Evolutionary conservation across 371 early-diverging fungal species (phyloP).

Genomic region (Mortierella sp.): DNA sequence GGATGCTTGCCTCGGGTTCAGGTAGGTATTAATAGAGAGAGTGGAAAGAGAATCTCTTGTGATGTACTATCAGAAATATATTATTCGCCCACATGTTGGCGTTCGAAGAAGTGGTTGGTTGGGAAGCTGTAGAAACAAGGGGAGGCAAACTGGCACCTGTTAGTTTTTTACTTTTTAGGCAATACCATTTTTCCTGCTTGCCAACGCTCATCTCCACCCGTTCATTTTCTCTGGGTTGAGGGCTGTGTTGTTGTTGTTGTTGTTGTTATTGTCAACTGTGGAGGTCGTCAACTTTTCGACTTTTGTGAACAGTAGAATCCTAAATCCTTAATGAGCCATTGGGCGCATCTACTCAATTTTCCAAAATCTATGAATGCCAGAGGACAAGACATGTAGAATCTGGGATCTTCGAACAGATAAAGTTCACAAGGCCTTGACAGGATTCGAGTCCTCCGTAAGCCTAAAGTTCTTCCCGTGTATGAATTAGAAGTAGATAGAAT

Average conservation of each 20-base stretch:
- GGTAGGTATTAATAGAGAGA: slow-evolving; percentile 15
- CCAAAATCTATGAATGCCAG: slow-evolving; percentile 10
- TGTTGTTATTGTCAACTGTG: too few relatives aligned
- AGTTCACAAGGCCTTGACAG: slow-evolving; percentile 44
- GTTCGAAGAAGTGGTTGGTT: too few relatives aligned
- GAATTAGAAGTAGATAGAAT: background rate
- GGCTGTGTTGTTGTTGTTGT: background rate
- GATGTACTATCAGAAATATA: background rate
- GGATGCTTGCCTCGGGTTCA: slow-evolving; percentile 56
- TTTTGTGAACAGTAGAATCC: background rate
- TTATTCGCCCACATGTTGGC: too few relatives aligned
- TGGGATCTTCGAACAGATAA: slow-evolving; percentile 50
- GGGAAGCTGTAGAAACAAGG: background rate
- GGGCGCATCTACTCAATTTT: background rate
- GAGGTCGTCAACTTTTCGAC: too few relatives aligned
- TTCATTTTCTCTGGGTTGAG: background rate
- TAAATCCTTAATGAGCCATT: background rate
- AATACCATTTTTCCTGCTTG: background rate
- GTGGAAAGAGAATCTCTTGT: background rate
- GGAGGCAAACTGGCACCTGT: slow-evolving; percentile 1
- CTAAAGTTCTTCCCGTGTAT: background rate
- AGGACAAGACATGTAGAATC: slow-evolving; percentile 55
- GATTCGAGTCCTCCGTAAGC: slow-evolving; percentile 42
- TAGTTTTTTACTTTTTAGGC: slow-evolving; percentile 1
- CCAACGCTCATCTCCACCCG: too few relatives aligned